Conservation (phyloP, 2,329 filamentous ascomycete genomes). For the Metarhizium rileyi region DNA sequence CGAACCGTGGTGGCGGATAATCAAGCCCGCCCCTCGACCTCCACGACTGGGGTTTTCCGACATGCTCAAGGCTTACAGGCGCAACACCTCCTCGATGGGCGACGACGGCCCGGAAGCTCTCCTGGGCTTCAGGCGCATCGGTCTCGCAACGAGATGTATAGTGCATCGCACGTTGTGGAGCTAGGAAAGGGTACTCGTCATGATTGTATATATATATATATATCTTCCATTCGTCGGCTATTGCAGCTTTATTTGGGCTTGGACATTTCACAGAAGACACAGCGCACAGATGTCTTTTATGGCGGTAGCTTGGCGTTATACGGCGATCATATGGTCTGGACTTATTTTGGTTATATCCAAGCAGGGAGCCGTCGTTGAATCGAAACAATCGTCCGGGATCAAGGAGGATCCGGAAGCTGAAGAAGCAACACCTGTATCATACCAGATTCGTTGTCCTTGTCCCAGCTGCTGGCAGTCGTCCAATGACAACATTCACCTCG, state of each 20-base stretch:
- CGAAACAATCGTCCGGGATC: neutral
- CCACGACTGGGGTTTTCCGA: constrained; percentile 23
- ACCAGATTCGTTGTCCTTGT: neutral
- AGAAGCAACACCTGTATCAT: neutral
- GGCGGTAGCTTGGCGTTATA: neutral
- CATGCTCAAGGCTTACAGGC: constrained; percentile 16
- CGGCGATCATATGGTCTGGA: neutral
- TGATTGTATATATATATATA: neutral
- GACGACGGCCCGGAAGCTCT: neutral
- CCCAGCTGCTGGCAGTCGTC: neutral
- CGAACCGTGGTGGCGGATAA: constrained; percentile 28
- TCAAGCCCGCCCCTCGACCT: constrained; percentile 15
- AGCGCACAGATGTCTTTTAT: neutral
- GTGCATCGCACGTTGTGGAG: neutral
- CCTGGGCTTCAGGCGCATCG: neutral
- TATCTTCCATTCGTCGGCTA: neutral
- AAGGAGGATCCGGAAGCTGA: neutral
- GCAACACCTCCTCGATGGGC: no score
- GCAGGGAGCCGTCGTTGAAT: neutral
- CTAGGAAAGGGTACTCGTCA: neutral
- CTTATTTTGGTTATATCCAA: neutral
- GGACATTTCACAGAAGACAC: neutral
- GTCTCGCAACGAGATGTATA: neutral
- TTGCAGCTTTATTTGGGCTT: neutral
- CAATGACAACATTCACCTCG: neutral